Conservation (phyloP, 345 rosid genomes). For the Citropsis articulata region DNA sequence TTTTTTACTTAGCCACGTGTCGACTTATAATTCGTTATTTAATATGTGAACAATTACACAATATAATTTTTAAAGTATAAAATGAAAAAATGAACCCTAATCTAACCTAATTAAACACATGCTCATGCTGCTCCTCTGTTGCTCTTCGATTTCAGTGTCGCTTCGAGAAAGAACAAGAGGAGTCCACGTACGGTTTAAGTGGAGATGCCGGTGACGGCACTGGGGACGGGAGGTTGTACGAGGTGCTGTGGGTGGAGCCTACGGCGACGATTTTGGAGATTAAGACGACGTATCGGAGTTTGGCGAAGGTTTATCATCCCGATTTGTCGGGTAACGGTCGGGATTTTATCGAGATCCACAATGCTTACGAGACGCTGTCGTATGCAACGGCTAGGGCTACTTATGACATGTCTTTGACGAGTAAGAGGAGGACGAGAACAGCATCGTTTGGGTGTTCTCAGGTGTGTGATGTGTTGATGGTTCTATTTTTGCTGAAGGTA, state of each 20-base stretch:
- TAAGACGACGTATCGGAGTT: conserved; percentile 60
- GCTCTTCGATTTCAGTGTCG: too few relatives aligned
- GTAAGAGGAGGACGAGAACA: conserved; percentile 6
- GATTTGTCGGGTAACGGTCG: conserved; percentile 51
- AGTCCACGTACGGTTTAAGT: background rate
- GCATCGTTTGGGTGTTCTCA: background rate
- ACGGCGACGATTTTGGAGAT: conserved; percentile 62
- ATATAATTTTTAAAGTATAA: too few relatives aligned
- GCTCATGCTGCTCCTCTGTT: too few relatives aligned
- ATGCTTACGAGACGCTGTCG: conserved; percentile 68
- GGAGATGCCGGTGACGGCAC: conserved; percentile 12
- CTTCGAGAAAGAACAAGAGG: background rate
- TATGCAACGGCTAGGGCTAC: conserved; percentile 70
- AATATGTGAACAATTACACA: too few relatives aligned
- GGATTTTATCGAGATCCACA: conserved; percentile 64
- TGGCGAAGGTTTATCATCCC: conserved; percentile 65
- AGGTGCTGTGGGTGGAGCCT: conserved; percentile 47
- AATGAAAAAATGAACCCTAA: too few relatives aligned
- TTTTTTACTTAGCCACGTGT: too few relatives aligned
- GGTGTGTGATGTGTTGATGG: too few relatives aligned
- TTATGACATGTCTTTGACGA: conserved; percentile 55
- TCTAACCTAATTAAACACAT: too few relatives aligned
- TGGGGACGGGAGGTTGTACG: conserved; percentile 43
- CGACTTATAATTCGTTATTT: too few relatives aligned
- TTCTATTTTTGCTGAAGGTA: too few relatives aligned